A percentile compares a stretch with the other conserved stretches of the same genome.
Evolutionary conservation across 2,329 filamentous ascomycete genomes (phyloP).

Genomic region (Chaetoscypha palmicola): DNA sequence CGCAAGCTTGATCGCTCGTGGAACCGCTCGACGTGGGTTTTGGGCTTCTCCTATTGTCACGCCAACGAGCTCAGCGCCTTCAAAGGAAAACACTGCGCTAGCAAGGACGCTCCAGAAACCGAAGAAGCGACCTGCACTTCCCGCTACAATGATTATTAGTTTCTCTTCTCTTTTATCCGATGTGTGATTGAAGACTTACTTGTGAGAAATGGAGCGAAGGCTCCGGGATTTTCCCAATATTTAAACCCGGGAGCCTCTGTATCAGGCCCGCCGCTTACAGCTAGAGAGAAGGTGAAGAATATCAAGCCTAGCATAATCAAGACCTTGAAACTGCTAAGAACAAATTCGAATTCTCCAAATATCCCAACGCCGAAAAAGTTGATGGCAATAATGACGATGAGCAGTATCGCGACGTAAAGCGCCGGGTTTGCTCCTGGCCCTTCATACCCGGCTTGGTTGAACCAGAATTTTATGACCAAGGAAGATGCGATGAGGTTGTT

Average conservation of each 20-base stretch:
- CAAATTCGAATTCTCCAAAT: constrained; percentile 45
- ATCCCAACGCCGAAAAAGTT: constrained; percentile 50
- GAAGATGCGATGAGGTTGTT: constrained; percentile 79
- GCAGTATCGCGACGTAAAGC: constrained; percentile 69
- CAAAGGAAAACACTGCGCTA: constrained; percentile 52
- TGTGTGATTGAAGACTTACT: constrained; percentile 13
- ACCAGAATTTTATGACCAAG: constrained; percentile 74
- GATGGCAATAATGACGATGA: constrained; percentile 55
- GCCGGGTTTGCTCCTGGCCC: constrained; percentile 57
- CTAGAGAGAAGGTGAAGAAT: constrained; percentile 56
- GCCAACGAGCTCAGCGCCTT: constrained; percentile 54
- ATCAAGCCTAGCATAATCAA: constrained; percentile 60
- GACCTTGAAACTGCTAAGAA: constrained; percentile 53
- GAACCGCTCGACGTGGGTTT: constrained; percentile 57
- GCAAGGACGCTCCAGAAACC: constrained; percentile 48
- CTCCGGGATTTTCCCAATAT: constrained; percentile 42
- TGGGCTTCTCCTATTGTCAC: constrained; percentile 59
- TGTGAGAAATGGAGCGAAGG: constrained; percentile 31
- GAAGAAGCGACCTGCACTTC: constrained; percentile 44
- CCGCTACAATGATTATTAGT: constrained; percentile 38
- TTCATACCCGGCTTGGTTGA: constrained; percentile 38
- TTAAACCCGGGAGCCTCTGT: constrained; percentile 43
- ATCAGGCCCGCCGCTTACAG: constrained; percentile 56
- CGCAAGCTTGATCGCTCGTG: constrained; percentile 55
- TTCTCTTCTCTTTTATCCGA: neutral